These are phyloP conservation scores for Aspergillus felis DNA, from an alignment of 2,329 filamentous ascomycete species.

Conservation along the genomic window DNA sequence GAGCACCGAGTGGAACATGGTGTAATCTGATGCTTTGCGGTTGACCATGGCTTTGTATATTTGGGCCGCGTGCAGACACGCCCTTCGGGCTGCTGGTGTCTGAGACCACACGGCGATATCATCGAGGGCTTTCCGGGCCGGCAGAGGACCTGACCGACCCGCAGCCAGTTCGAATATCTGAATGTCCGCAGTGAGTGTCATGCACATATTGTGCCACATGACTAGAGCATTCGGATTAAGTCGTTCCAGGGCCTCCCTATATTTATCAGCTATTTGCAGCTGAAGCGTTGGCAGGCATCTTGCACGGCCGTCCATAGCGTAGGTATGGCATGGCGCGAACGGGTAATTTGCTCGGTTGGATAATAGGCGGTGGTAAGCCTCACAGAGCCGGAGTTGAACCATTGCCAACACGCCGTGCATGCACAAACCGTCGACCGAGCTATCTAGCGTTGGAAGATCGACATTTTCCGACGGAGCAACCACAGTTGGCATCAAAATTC, in stretches of 20 bases:
- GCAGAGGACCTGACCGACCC: constrained; percentile 45
- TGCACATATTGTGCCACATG: constrained; percentile 52
- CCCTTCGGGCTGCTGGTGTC: constrained; percentile 48
- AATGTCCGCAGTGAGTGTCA: constrained; percentile 50
- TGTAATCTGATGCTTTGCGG: constrained; percentile 50
- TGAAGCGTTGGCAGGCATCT: constrained; percentile 35
- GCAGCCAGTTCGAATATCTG: constrained; percentile 52
- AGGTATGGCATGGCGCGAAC: constrained; percentile 44
- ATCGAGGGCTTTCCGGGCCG: constrained; percentile 47
- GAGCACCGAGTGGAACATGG: constrained; percentile 49
- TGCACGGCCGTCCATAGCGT: constrained; percentile 46
- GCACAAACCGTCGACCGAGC: constrained; percentile 31
- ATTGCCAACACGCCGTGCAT: constrained; percentile 38
- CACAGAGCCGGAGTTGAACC: constrained; percentile 40
- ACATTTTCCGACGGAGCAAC: constrained; percentile 34
- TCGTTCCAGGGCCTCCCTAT: constrained; percentile 40
- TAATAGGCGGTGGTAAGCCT: constrained; percentile 42
- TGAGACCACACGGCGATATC: constrained; percentile 51
- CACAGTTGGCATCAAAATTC: constrained; percentile 30
- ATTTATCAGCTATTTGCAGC: constrained; percentile 29
- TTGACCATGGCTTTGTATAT: constrained; percentile 50
- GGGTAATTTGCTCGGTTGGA: constrained; percentile 36
- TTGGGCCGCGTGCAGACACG: constrained; percentile 51
- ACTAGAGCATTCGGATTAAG: constrained; percentile 49
- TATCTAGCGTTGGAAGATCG: constrained; percentile 30